These are phyloP conservation scores for Musa troglodytarum DNA, from an alignment of 176 grass and related monocot species.

Conservation along the genomic window DNA sequence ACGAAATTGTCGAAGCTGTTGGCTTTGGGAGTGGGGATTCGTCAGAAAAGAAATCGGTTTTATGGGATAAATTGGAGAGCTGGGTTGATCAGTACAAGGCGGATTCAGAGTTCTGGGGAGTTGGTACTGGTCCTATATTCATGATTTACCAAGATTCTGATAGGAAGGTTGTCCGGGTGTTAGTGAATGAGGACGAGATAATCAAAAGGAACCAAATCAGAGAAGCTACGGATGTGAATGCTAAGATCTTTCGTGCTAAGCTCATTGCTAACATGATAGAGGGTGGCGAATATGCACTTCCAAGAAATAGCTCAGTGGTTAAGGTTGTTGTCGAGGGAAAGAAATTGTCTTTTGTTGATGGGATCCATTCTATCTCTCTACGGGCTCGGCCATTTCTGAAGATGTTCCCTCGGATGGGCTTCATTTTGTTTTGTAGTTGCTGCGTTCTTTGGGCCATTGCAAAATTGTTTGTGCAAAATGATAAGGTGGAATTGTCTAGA, in stretches of 20 bases:
- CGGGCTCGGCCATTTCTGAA: constrained; percentile 1
- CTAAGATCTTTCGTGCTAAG: constrained; percentile 21
- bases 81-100: constrained; percentile 14
- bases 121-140: constrained; percentile 16
- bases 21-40: background rate
- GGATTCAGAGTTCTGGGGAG: constrained; percentile 13
- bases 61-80: constrained; percentile 18
- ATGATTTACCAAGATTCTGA: constrained; percentile 17
- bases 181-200: constrained; percentile 33
- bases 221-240: background rate
- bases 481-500: constrained; percentile 17
- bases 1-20: constrained; percentile 5
- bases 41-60: background rate
- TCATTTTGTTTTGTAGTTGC: constrained; percentile 24
- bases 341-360: background rate
- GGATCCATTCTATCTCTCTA: background rate
- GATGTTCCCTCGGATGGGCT: constrained; percentile 15
- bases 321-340: constrained; percentile 14
- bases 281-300: constrained; percentile 1
- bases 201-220: constrained; percentile 5
- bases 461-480: constrained; percentile 20
- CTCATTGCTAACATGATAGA: constrained; percentile 19
- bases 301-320: constrained; percentile 17
- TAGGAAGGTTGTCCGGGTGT: constrained; percentile 4
- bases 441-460: constrained; percentile 21